phyloP scores from a whole-genome alignment of 2,329 filamentous ascomycete genomes.

The Graphilbum ipis-grandicollis region DNA sequence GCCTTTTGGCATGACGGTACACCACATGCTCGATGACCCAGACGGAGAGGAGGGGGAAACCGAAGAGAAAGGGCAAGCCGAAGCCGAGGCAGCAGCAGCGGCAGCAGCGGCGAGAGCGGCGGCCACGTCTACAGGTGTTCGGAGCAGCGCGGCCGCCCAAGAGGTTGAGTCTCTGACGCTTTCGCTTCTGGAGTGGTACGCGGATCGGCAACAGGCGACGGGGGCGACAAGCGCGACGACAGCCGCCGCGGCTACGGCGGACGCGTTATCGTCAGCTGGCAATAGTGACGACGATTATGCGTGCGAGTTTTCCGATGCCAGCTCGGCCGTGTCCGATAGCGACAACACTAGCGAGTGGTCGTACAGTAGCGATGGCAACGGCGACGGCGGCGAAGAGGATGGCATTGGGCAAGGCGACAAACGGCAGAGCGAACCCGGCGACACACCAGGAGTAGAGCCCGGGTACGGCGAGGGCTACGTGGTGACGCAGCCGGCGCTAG shows the following conservation, averaged over 20 bases:
- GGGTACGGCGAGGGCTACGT: slow-evolving; percentile 62
- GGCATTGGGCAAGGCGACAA: slow-evolving; percentile 9
- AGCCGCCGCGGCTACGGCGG: neutral
- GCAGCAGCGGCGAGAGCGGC: neutral
- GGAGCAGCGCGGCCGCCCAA: slow-evolving; percentile 3
- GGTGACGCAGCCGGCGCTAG: slow-evolving; percentile 81
- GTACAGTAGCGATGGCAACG: slow-evolving; percentile 24
- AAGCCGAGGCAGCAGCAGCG: slow-evolving; percentile 10
- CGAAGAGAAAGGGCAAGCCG: slow-evolving; percentile 7
- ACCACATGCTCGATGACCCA: slow-evolving; percentile 79
- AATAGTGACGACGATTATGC: slow-evolving; percentile 33
- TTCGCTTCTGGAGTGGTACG: slow-evolving; percentile 24
- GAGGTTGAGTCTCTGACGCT: slow-evolving; percentile 14
- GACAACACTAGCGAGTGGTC: slow-evolving; percentile 33
- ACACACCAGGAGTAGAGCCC: slow-evolving; percentile 61
- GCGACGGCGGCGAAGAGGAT: slow-evolving; percentile 25
- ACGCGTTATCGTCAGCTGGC: slow-evolving; percentile 20
- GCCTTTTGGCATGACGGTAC: slow-evolving; percentile 86
- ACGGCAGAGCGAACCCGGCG: slow-evolving; percentile 36
- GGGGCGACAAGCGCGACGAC: slow-evolving; percentile 1
- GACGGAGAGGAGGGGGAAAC: slow-evolving; percentile 17
- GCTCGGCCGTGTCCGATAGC: slow-evolving; percentile 32
- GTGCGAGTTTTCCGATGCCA: slow-evolving; percentile 44
- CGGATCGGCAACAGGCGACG: slow-evolving; percentile 11
- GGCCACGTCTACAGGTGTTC: slow-evolving; percentile 11